Percentiles rank a stretch among this genome's conserved stretches.
phyloP scores from a whole-genome alignment of 306 rosid genomes.

The Purshia tridentata region DNA sequence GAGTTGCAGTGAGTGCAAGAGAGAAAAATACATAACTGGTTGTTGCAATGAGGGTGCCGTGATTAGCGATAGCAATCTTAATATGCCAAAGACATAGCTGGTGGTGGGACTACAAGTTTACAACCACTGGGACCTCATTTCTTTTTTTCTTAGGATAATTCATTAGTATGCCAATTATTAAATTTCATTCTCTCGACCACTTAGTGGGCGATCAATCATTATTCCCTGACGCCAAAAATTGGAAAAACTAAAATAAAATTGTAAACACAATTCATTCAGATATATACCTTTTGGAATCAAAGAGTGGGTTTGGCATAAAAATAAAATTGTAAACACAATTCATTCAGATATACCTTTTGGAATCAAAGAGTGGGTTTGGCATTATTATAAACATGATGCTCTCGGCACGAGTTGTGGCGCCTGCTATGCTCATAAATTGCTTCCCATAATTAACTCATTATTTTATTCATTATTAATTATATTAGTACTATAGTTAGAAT shows the following conservation, averaged over 20 bases:
- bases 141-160: background rate
- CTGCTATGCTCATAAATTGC: constrained; percentile 11
- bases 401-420: constrained; percentile 1
- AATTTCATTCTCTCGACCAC: background rate
- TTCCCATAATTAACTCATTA: background rate
- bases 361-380: background rate
- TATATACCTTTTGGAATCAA: background rate
- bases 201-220: constrained; percentile 21
- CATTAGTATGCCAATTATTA: background rate
- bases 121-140: no score
- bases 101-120: constrained; percentile 20
- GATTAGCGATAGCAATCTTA: constrained; percentile 33
- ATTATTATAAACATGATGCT: constrained; percentile 1
- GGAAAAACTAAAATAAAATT: background rate
- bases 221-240: background rate
- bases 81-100: constrained; percentile 17
- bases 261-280: background rate
- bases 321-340: background rate
- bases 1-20: no score
- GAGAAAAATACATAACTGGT: no score
- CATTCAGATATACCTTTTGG: background rate
- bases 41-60: constrained; percentile 41
- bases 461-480: background rate
- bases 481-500: background rate
- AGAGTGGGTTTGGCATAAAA: background rate